Base-by-base conservation (phyloP, 1,284 basidiomycete genomes). In the Leccinum fallax region DNA sequence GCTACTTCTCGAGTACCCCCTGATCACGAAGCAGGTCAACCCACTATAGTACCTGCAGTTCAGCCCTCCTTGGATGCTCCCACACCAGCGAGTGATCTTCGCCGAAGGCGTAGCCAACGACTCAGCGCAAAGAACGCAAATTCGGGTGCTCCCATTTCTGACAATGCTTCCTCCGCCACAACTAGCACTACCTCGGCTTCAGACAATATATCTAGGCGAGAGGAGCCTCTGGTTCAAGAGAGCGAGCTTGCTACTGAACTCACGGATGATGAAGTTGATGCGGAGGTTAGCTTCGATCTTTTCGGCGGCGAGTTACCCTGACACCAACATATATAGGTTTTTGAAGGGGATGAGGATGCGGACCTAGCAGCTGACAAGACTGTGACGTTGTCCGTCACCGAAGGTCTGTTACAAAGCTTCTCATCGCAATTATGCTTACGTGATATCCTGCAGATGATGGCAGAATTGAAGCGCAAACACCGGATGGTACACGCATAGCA, bases 401-500 rank as follows among this genome's bases (percentile, higher is more conserved):
- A 93, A 77, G 92, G 93, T 92, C 66, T 61, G 81, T 66, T 16
- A 34, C 59, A 51, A 4, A 3, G 59, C 16, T 21, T 46, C 15
- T 24, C 28, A 36, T 64, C 53, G 9, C 59, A 13, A 32, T n/a
- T 13, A 16, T 61, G 48, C 48, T 74, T 2, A 71, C 19, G 7
- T 26, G 5, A n/a, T 53, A 19, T 13, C 3, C 32, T 56, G 32
- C 66, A 89, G 95, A 97, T 77, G 94, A 94, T 7, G 89, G 90
- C 5, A 94, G 92, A 71, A 86, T 98, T 8, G 94, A 95, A 71
- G 96, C 95, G 9, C 94, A 97, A 75, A 98, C 97, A 0, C 95
- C 97, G 0, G 94, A 98, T 64, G 97, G 97, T 1, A 98, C 96
- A 0, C 86, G 95, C 21, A 88, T 99, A 36, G 87, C 92, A 2